Percentiles rank a stretch among this genome's conserved stretches.
These are phyloP conservation scores for Stachybotrys chlorohalonatus DNA, from an alignment of 2,329 filamentous ascomycete genomes.

Conservation along the genomic window DNA sequence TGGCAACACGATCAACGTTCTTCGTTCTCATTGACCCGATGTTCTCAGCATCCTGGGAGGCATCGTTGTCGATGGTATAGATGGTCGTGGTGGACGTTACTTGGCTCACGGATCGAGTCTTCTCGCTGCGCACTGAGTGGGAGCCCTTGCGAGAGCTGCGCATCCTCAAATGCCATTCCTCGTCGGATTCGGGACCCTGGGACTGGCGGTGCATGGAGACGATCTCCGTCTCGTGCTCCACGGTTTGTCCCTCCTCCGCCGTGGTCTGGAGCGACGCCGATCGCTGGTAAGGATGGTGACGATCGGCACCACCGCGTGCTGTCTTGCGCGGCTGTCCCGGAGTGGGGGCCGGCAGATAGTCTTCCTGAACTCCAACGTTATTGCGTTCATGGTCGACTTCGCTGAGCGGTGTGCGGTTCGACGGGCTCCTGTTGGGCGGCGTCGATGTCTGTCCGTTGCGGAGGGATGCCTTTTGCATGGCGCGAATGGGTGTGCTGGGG, in stretches of 20 bases:
- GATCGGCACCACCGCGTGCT: slow-evolving; percentile 54
- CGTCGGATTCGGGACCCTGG: slow-evolving; percentile 63
- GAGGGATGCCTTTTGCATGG: slow-evolving; percentile 49
- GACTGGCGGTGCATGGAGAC: slow-evolving; percentile 53
- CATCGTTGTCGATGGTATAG: slow-evolving; percentile 55
- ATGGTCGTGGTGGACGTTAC: slow-evolving; percentile 66
- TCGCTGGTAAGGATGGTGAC: slow-evolving; percentile 64
- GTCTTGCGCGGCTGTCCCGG: slow-evolving; percentile 93
- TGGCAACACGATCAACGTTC: slow-evolving; percentile 44
- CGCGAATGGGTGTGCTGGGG: slow-evolving; percentile 53
- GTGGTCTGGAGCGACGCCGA: slow-evolving; percentile 35
- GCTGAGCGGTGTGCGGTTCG: slow-evolving; percentile 76
- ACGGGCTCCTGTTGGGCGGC: slow-evolving; percentile 69
- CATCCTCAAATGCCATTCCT: slow-evolving; percentile 73
- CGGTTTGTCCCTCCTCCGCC: slow-evolving; percentile 40
- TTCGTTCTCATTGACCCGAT: slow-evolving; percentile 53
- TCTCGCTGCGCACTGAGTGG: slow-evolving; percentile 51
- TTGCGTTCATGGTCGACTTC: slow-evolving; percentile 79
- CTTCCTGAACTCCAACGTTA: slow-evolving; percentile 64
- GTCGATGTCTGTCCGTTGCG: slow-evolving; percentile 68
- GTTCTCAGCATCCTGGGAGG: slow-evolving; percentile 64
- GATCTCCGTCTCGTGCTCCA: slow-evolving; percentile 51
- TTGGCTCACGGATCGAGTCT: slow-evolving; percentile 64
- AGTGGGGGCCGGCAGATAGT: slow-evolving; percentile 89
- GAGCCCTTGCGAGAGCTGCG: slow-evolving; percentile 57